Percentiles rank a stretch among this genome's conserved stretches.
Conservation (phyloP, 1,139 yeast species). For the Lodderomyces beijingensis region DNA sequence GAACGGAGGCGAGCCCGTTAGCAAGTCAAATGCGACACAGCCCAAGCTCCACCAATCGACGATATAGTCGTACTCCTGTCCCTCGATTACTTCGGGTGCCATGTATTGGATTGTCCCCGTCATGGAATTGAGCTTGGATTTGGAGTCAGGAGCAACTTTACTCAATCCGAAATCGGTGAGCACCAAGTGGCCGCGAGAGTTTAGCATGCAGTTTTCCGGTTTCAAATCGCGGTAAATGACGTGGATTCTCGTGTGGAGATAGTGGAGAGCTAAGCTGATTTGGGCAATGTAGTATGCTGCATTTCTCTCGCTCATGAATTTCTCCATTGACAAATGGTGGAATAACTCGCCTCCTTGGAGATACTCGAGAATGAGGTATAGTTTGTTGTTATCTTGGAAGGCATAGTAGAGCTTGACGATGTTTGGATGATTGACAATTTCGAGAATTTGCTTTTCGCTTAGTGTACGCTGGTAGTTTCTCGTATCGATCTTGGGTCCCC, state of each 20-base stretch:
- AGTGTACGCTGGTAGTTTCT: constrained; percentile 36
- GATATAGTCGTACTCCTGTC: constrained; percentile 77
- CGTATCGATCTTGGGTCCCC: constrained; percentile 19
- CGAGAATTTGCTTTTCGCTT: constrained; percentile 41
- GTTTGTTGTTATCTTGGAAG: constrained; percentile 76
- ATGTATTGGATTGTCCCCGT: constrained; percentile 95
- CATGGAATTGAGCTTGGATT: constrained; percentile 50
- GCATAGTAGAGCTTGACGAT: constrained; percentile 88
- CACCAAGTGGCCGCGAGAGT: constrained; percentile 73
- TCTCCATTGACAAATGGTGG: constrained; percentile 61
- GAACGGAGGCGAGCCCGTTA: constrained; percentile 92
- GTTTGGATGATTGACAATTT: constrained; percentile 66
- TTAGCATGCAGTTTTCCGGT: constrained; percentile 89
- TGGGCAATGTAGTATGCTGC: constrained; percentile 86
- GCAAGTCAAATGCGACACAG: constrained; percentile 78
- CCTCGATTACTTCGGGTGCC: constrained; percentile 91
- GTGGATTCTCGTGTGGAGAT: constrained; percentile 68
- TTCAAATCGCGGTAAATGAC: constrained; percentile 89
- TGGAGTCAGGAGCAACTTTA: constrained; percentile 51
- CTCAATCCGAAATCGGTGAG: constrained; percentile 91
- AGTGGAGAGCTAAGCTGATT: constrained; percentile 74
- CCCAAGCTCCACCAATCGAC: constrained; percentile 99
- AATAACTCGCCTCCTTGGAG: constrained; percentile 93
- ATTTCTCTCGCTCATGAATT: constrained; percentile 60
- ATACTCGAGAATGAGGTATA: constrained; percentile 78